Evolutionary conservation across 352 stramenopile genomes (phyloP).

Genomic region (Pythium folliculosum): DNA sequence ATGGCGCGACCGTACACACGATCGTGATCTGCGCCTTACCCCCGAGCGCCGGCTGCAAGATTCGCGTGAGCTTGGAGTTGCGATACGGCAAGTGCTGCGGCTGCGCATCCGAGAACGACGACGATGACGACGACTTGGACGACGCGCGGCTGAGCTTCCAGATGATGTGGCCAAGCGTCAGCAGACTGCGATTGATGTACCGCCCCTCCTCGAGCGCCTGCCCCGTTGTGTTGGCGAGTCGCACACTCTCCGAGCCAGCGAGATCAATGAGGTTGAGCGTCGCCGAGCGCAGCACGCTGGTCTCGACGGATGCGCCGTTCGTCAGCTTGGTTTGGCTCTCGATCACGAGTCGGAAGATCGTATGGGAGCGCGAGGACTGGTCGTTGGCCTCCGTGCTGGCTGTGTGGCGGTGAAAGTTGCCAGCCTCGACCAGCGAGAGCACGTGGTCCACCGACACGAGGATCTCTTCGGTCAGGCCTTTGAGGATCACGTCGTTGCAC

Average conservation of each 20-base stretch:
- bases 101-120: slow-evolving; percentile 23
- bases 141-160: slow-evolving; percentile 87
- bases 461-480: slow-evolving; percentile 81
- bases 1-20: slow-evolving; percentile 95
- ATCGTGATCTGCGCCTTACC: slow-evolving; percentile 97
- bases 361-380: slow-evolving; percentile 76
- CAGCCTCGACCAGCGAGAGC: slow-evolving; percentile 82
- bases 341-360: slow-evolving; percentile 78
- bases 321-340: slow-evolving; percentile 65
- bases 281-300: slow-evolving; percentile 51
- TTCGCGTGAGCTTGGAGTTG: slow-evolving; percentile 98
- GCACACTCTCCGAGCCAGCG: slow-evolving; percentile 86
- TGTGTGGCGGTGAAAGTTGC: slow-evolving; percentile 78
- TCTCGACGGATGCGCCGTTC: background rate
- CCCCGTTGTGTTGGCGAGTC: slow-evolving; percentile 75
- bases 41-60: slow-evolving; percentile 96
- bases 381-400: slow-evolving; percentile 76
- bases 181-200: slow-evolving; percentile 90
- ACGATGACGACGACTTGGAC: slow-evolving; percentile 16
- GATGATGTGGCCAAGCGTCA: slow-evolving; percentile 94
- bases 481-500: slow-evolving; percentile 86
- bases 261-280: slow-evolving; percentile 92
- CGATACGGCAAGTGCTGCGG: slow-evolving; percentile 93
- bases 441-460: slow-evolving; percentile 80
- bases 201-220: slow-evolving; percentile 83